Evolutionary conservation across 1,284 basidiomycete species (phyloP).

Genomic region (Cutaneotrichosporon dermatis): DNA sequence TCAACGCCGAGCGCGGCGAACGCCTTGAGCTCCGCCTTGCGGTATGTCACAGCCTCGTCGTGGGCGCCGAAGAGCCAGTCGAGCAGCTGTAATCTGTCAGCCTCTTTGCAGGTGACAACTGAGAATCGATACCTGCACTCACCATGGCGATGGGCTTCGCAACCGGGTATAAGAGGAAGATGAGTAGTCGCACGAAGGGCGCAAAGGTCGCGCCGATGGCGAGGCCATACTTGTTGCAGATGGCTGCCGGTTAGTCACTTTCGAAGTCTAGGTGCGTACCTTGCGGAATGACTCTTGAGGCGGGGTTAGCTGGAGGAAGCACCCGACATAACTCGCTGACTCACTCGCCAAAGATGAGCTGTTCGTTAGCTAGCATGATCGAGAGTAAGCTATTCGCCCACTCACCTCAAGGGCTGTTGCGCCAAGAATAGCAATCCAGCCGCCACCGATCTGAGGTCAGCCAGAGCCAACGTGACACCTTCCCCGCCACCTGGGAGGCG

Average conservation of each 20-base stretch:
- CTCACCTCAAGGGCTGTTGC: slow-evolving; percentile 27
- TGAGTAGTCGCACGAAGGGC: slow-evolving; percentile 49
- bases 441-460: slow-evolving; percentile 42
- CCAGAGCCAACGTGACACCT: background rate
- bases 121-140: too few species aligned
- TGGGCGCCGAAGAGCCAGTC: slow-evolving; percentile 52
- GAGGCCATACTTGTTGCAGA: slow-evolving; percentile 53
- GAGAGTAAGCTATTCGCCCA: background rate
- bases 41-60: slow-evolving; percentile 63
- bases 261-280: slow-evolving; percentile 19
- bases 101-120: too few species aligned
- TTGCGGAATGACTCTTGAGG: slow-evolving; percentile 41
- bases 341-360: slow-evolving; percentile 26
- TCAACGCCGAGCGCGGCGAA: slow-evolving; percentile 68
- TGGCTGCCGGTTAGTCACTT: slow-evolving; percentile 32
- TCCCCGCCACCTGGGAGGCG: background rate
- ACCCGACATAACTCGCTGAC: background rate
- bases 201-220: slow-evolving; percentile 53
- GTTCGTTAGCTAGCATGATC: slow-evolving; percentile 1
- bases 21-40: slow-evolving; percentile 83
- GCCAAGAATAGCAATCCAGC: slow-evolving; percentile 39
- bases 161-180: slow-evolving; percentile 50
- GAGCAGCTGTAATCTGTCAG: too few species aligned
- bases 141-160: slow-evolving; percentile 48
- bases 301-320: background rate